Evolutionary conservation across 1,139 yeast species (phyloP).

Genomic region (Lodderomyces metapsilosis): DNA sequence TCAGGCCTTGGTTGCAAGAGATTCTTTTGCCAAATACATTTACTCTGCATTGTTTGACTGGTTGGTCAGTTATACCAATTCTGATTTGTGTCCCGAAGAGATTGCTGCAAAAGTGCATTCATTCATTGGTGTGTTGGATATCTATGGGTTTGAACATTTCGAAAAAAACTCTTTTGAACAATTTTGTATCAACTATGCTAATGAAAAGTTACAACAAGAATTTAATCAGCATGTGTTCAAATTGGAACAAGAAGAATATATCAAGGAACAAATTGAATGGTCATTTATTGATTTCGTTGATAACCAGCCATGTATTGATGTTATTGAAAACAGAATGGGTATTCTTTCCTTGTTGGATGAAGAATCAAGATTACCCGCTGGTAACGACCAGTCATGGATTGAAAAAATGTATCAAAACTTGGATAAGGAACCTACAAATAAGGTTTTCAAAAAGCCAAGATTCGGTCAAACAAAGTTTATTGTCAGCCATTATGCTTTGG

Average conservation of each 20-base stretch:
- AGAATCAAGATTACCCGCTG: conserved; percentile 93
- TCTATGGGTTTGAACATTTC: conserved; percentile 96
- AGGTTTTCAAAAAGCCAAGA: conserved; percentile 88
- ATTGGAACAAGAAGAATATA: conserved; percentile 92
- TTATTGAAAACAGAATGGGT: conserved; percentile 89
- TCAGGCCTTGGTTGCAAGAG: conserved; percentile 90
- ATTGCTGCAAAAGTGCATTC: conserved; percentile 58
- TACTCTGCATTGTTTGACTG: conserved; percentile 94
- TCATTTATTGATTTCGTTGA: conserved; percentile 94
- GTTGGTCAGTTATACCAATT: conserved; percentile 83
- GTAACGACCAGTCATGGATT: conserved; percentile 90
- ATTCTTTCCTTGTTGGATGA: conserved; percentile 87
- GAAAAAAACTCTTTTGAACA: conserved; percentile 94
- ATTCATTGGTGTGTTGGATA: conserved; percentile 96
- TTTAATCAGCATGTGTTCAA: conserved; percentile 97
- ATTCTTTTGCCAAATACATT: conserved; percentile 92
- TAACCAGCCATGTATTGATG: conserved; percentile 94
- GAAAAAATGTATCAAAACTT: conserved; percentile 86
- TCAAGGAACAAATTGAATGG: conserved; percentile 93
- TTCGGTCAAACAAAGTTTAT: conserved; percentile 90
- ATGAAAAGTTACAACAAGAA: conserved; percentile 95
- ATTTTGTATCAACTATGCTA: conserved; percentile 96
- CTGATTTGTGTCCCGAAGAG: conserved; percentile 76
- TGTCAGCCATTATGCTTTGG: conserved; percentile 92
- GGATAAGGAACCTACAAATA: conserved; percentile 73